phyloP scores from a whole-genome alignment of 148 eudicot genomes.

The Camellia granthamiana region DNA sequence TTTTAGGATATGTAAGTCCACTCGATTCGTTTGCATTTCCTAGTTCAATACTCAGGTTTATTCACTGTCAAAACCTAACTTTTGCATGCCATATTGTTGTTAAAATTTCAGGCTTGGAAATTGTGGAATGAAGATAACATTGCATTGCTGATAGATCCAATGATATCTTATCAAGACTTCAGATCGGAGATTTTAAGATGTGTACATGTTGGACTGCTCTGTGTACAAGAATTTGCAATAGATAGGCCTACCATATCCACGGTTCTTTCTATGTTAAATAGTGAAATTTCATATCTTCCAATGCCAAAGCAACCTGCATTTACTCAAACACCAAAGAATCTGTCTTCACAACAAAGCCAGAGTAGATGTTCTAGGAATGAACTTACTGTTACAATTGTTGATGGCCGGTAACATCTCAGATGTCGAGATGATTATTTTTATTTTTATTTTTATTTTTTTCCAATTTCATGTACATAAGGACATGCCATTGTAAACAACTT shows the following conservation, averaged over 20 bases:
- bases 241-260: conserved; percentile 38
- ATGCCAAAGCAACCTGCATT: conserved; percentile 33
- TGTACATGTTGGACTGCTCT: conserved; percentile 22
- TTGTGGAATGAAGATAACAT: conserved; percentile 27
- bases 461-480: not conserved
- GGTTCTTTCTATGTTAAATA: conserved; percentile 35
- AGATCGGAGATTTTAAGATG: conserved; percentile 10
- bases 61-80: no score
- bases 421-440: not conserved
- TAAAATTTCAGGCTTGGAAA: conserved; percentile 27
- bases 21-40: not conserved
- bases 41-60: not conserved
- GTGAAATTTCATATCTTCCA: conserved; percentile 23
- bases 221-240: conserved; percentile 36
- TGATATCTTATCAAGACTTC: not conserved
- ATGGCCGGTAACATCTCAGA: not conserved
- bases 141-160: conserved; percentile 24
- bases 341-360: not conserved
- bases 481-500: not conserved
- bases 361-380: not conserved
- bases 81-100: no score
- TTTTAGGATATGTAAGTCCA: conserved; percentile 29
- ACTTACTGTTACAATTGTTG: not conserved
- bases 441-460: not conserved
- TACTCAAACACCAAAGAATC: not conserved